Conservation (phyloP, 2,329 filamentous ascomycete genomes). For the Aspergillus fijiensis region DNA sequence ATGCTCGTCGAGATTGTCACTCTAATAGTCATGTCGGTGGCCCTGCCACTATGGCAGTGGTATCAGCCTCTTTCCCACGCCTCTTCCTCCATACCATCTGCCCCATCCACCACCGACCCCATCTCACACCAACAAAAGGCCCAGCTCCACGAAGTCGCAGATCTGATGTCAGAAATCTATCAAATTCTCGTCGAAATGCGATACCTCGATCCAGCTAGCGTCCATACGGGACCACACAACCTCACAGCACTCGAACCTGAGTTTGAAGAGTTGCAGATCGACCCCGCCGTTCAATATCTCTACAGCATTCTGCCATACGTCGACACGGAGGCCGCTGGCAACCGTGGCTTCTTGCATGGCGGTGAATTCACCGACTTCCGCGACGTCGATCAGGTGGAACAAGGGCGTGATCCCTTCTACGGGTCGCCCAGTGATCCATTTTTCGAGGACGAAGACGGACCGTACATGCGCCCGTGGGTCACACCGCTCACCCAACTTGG, state of each 20-base stretch:
- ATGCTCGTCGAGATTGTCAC: background rate
- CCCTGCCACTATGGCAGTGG: background rate
- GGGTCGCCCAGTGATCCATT: background rate
- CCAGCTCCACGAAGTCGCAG: conserved; percentile 27
- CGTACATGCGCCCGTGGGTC: conserved; percentile 32
- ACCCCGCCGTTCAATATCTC: conserved; percentile 11
- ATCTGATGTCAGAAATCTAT: conserved; percentile 31
- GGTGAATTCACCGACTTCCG: conserved; percentile 7
- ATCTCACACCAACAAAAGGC: conserved; percentile 1
- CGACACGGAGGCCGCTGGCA: background rate
- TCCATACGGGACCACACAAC: conserved; percentile 11
- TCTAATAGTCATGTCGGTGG: background rate
- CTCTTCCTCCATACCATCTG: background rate
- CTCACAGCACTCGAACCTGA: conserved; percentile 16
- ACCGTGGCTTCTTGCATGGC: conserved; percentile 2
- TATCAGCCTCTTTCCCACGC: background rate
- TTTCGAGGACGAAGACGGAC: conserved; percentile 18
- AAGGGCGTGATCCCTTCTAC: conserved; percentile 9
- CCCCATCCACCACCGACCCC: background rate
- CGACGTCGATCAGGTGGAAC: background rate
- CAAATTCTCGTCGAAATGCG: conserved; percentile 28
- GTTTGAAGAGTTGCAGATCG: conserved; percentile 1
- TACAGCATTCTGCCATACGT: conserved; percentile 22
- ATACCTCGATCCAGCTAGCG: conserved; percentile 19
- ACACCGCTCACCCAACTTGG: conserved; percentile 28